Base-by-base conservation (phyloP, 495 filamentous ascomycete species). In the Collariella sp. region DNA sequence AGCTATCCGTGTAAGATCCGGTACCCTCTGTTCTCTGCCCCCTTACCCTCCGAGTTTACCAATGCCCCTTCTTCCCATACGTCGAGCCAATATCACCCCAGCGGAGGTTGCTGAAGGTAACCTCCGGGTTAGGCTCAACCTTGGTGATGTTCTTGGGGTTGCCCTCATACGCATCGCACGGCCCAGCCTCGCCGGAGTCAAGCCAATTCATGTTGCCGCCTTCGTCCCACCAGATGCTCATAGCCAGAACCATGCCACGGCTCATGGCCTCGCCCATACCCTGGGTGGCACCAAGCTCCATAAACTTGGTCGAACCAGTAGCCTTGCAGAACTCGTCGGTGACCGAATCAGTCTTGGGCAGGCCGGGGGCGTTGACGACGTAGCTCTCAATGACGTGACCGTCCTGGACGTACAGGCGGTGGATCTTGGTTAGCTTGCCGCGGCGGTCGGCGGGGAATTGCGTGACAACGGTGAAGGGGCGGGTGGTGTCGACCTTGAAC, bases 391-490 rank as follows among this genome's bases (percentile, higher is more conserved):
- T 70, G 47, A 79, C 70, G 16, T 69, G 67, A 16, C 79, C 81
- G 46, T 75, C 67, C 62, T 85, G 83, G 20, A 83, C 68, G 65
- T 87, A 85, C 7, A 81, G 41, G 3, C 84, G 75, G 38, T 76
- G 70, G 67, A 88, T 85, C 57, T 79, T 70, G 26, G 54, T 63
- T 18, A 86, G 66, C 12, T 66, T 60, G 33, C 80, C 81, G 23
- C 66, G 52, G 48, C 73, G 70, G 55, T 69, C 70, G 42, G 81
- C 77, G n/a, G 77, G 63, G 72, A 88, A 87, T 62, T 86, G 82
- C 4, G 85, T 89, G 35, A 84, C 78, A 11, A 87, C 82, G 13
- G 83, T 88, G 58, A 88, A 73, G 6, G 74, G 73, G 50, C 76
- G 72, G 1, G 38, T 33, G 15, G 62, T 65, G 57, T 67, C 57